Evolutionary conservation across 129 eudicot species (phyloP), one percentile per base, ranked within the genome.

Genomic region (Saposhnikovia divaricata): DNA sequence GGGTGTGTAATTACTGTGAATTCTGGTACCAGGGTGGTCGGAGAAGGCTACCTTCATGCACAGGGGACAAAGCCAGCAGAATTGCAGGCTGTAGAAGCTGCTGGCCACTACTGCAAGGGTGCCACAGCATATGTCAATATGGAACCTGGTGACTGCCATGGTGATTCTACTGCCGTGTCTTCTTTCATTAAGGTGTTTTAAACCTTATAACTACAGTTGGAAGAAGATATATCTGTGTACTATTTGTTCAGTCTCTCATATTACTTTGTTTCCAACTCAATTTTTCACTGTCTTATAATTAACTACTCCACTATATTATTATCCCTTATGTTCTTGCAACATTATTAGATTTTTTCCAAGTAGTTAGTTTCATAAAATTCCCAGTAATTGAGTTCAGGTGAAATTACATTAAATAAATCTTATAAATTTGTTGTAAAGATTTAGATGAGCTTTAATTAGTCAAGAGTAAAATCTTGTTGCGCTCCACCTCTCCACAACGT

Each of bases 101-200:
- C 92, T 5, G 92, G 91, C 34, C 96, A 83, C 57, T 79, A 50
- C 75, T 86, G 91, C 82, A 79, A 82, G 43, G 97, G 92, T 43
- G 93, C 96, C 82, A 92, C 96, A 16, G 98, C 98, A 77, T 95
- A 95, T 80, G 89, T 95, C n/a, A 95, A 95, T 51, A 81, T 95
- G 96, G 98, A 95, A 85, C 96, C 98, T 40, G 97, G 93, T 48
- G 96, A 95, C 39, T 91, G 98, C 85, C 82, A 85, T n/a, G 95
- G 91, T 2, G 97, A 94, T 57, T 81, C 31, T 66, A 76, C 87
- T 44, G 91, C 98, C 13, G 87, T 92, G 31, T 89, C 96, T 43
- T 88, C 97, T 53, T 85, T 95, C 8, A 72, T 94, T 66, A 73
- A 91, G 93, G 98, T 91, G 19, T 25, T 12, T 43, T 75, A 47